Conservation (phyloP, 1,139 yeast genomes). For the Kodamaea anthophila region DNA sequence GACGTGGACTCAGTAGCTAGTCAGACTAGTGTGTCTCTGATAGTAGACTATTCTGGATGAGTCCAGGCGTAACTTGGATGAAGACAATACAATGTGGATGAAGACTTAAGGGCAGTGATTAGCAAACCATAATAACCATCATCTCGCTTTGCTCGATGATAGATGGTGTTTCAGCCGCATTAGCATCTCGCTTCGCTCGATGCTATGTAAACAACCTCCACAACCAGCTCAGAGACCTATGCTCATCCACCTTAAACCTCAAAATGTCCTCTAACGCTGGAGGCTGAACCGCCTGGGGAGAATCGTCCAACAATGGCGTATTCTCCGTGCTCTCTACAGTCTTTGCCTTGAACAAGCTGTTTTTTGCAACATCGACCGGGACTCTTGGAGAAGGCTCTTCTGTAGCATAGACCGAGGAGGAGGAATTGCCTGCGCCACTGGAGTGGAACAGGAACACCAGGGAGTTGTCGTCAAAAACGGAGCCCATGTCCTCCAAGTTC, state of each 20-base stretch:
- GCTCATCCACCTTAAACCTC: conserved; percentile 19
- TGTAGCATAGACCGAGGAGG: conserved; percentile 5
- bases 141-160: no score
- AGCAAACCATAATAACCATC: conserved; percentile 1
- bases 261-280: conserved; percentile 29
- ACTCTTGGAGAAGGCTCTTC: conserved; percentile 4
- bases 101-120: conserved; percentile 1
- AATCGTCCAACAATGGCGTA: conserved; percentile 1
- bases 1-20: no score
- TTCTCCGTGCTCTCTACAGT: conserved; percentile 3
- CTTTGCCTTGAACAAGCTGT: conserved; percentile 5
- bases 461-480: conserved; percentile 28
- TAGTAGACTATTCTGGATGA: no score
- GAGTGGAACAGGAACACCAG: conserved; percentile 43
- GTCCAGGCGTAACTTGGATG: no score
- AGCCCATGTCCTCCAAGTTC: conserved; percentile 78
- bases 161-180: no score
- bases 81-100: no score
- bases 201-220: conserved; percentile 1
- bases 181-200: no score
- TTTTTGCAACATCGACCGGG: conserved; percentile 5
- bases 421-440: conserved; percentile 10
- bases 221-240: conserved; percentile 4
- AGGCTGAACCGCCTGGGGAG: conserved; percentile 35
- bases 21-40: no score